These are phyloP conservation scores for Biscogniauxia mediterranea DNA, from an alignment of 2,329 filamentous ascomycete genomes.

Conservation along the genomic window DNA sequence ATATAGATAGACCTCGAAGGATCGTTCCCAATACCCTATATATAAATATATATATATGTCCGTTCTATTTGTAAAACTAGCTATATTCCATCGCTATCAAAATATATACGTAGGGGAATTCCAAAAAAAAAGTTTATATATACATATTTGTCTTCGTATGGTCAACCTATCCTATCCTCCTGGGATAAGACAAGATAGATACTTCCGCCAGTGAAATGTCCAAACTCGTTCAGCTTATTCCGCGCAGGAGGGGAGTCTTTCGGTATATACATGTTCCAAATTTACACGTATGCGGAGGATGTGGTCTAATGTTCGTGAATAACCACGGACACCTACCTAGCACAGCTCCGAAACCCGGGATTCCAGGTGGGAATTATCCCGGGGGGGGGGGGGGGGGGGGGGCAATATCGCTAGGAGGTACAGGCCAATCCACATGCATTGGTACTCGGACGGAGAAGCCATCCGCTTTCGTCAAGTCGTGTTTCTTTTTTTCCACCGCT, in stretches of 20 bases:
- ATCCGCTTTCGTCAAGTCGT: neutral
- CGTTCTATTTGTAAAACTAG: no score
- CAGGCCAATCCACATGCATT: neutral
- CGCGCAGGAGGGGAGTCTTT: neutral
- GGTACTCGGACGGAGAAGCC: neutral
- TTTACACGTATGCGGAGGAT: neutral
- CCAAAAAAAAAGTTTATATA: no score
- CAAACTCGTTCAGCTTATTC: neutral
- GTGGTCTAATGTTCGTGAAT: no score
- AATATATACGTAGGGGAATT: no score
- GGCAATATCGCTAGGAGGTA: neutral
- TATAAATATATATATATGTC: no score
- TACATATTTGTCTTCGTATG: no score
- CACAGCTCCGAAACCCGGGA: neutral
- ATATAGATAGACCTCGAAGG: no score
- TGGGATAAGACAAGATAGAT: neutral
- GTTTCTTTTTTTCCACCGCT: neutral
- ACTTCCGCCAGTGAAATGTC: neutral
- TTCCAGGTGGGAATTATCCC: neutral
- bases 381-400: no score
- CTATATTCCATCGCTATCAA: no score
- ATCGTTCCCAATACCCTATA: no score
- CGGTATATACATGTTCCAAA: neutral
- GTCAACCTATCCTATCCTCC: no score
- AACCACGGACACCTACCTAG: neutral